These are phyloP conservation scores for Botrytis cinerea DNA, from an alignment of 2,329 filamentous ascomycete species.

Conservation along the genomic window DNA sequence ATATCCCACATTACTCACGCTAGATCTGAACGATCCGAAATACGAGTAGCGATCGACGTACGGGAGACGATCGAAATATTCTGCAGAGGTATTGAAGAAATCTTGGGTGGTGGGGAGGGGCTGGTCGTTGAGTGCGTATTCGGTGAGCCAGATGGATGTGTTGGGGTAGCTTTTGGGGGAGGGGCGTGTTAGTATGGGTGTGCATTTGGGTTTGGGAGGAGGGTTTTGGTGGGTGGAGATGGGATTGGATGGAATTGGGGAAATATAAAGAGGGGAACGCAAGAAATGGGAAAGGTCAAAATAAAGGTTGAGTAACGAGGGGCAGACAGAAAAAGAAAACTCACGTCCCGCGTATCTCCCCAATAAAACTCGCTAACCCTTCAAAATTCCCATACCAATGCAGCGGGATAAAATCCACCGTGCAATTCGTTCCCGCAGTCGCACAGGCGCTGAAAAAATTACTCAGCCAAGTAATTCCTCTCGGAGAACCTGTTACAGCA, in stretches of 20 bases:
- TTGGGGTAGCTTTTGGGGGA: slow-evolving; percentile 55
- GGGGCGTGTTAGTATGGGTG: slow-evolving; percentile 15
- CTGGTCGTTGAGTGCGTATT: slow-evolving; percentile 65
- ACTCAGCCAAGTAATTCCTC: slow-evolving; percentile 66
- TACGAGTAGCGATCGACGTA: slow-evolving; percentile 62
- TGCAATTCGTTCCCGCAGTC: slow-evolving; percentile 53
- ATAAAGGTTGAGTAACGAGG: neutral
- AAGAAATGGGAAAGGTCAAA: neutral
- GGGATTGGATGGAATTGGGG: neutral
- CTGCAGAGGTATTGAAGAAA: slow-evolving; percentile 67
- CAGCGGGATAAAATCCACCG: slow-evolving; percentile 63
- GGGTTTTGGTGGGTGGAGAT: neutral
- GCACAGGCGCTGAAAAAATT: slow-evolving; percentile 67
- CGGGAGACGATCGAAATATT: slow-evolving; percentile 65
- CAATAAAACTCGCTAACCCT: slow-evolving; percentile 43
- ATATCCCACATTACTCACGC: slow-evolving; percentile 71
- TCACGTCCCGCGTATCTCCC: slow-evolving; percentile 39
- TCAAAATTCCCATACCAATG: slow-evolving; percentile 66
- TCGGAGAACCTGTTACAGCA: slow-evolving; percentile 63
- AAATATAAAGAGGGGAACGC: too few species aligned
- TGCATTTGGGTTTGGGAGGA: neutral
- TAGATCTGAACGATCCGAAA: slow-evolving; percentile 63
- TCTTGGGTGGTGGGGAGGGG: slow-evolving; percentile 57
- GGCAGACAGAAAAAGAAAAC: slow-evolving; percentile 6
- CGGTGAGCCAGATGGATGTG: slow-evolving; percentile 73